Evolutionary conservation across 2,329 filamentous ascomycete genomes (phyloP).

Genomic region (Colletotrichum godetiae): DNA sequence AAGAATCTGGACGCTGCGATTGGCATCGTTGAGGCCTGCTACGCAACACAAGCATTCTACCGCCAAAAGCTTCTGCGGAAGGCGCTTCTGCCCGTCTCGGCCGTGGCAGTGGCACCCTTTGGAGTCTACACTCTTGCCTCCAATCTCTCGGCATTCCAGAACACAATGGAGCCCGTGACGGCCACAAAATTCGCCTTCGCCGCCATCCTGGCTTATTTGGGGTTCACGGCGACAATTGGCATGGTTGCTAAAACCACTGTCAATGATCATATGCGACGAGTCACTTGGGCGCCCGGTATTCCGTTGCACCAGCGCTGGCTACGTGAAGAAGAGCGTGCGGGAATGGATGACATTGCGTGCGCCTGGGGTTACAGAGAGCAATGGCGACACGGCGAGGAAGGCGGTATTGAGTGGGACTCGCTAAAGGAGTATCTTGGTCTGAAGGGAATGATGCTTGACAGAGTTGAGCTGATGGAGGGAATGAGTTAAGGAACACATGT

Average conservation of each 20-base stretch:
- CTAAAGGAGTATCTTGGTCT: slow-evolving; percentile 85
- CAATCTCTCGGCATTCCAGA: slow-evolving; percentile 74
- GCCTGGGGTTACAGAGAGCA: slow-evolving; percentile 92
- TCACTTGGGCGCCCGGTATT: slow-evolving; percentile 88
- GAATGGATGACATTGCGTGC: slow-evolving; percentile 85
- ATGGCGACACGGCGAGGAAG: slow-evolving; percentile 87
- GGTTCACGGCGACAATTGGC: slow-evolving; percentile 84
- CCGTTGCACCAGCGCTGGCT: slow-evolving; percentile 86
- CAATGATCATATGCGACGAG: slow-evolving; percentile 95
- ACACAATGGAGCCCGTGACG: slow-evolving; percentile 78
- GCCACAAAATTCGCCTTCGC: slow-evolving; percentile 84
- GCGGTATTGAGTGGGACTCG: slow-evolving; percentile 88
- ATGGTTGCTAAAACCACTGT: slow-evolving; percentile 85
- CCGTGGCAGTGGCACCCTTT: slow-evolving; percentile 68
- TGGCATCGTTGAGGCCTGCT: slow-evolving; percentile 77
- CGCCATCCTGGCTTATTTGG: slow-evolving; percentile 85
- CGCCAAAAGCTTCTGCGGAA: slow-evolving; percentile 75
- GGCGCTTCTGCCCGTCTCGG: slow-evolving; percentile 68
- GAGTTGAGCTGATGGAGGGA: slow-evolving; percentile 89
- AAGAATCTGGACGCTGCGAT: slow-evolving; percentile 84
- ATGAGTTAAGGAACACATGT: slow-evolving; percentile 64
- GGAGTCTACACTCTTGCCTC: slow-evolving; percentile 78
- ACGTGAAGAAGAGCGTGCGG: slow-evolving; percentile 88
- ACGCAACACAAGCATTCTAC: slow-evolving; percentile 73
- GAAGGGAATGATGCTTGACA: slow-evolving; percentile 90